Percentiles rank a stretch among this genome's conserved stretches.
Conservation (phyloP, 495 filamentous ascomycete species). For the Neurospora tetrasperma region DNA sequence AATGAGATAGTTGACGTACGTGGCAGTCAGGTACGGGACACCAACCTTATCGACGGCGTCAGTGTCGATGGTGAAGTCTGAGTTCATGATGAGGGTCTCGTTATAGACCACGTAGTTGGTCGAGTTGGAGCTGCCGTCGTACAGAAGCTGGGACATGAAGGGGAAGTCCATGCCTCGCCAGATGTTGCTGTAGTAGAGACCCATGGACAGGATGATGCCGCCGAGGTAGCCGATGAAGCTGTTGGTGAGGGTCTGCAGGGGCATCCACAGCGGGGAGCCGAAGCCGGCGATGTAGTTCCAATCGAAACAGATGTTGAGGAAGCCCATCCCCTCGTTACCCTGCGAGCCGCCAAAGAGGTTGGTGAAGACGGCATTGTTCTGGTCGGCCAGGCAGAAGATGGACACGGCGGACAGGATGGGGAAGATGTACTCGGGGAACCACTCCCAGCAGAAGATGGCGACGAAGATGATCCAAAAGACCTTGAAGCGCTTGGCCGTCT, state of each 20-base stretch:
- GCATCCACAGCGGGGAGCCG: constrained; percentile 18
- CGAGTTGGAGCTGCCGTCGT: neutral
- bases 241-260: constrained; percentile 18
- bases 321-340: constrained; percentile 41
- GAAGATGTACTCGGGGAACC: constrained; percentile 45
- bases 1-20: constrained; percentile 27
- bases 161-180: constrained; percentile 33
- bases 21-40: constrained; percentile 35
- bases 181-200: constrained; percentile 39
- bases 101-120: neutral
- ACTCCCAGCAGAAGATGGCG: constrained; percentile 38
- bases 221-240: constrained; percentile 28
- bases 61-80: constrained; percentile 7
- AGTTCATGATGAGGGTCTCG: constrained; percentile 31
- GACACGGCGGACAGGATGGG: constrained; percentile 44
- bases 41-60: neutral
- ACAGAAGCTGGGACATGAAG: constrained; percentile 32
- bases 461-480: constrained; percentile 33
- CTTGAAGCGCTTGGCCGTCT: constrained; percentile 26
- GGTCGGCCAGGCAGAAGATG: constrained; percentile 46
- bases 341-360: constrained; percentile 46
- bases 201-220: constrained; percentile 33
- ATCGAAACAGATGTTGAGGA: constrained; percentile 41
- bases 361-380: constrained; percentile 43
- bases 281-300: constrained; percentile 43